These are phyloP conservation scores for Ophiostoma sp. DNA, from an alignment of 2,329 filamentous ascomycete genomes.

Conservation along the genomic window DNA sequence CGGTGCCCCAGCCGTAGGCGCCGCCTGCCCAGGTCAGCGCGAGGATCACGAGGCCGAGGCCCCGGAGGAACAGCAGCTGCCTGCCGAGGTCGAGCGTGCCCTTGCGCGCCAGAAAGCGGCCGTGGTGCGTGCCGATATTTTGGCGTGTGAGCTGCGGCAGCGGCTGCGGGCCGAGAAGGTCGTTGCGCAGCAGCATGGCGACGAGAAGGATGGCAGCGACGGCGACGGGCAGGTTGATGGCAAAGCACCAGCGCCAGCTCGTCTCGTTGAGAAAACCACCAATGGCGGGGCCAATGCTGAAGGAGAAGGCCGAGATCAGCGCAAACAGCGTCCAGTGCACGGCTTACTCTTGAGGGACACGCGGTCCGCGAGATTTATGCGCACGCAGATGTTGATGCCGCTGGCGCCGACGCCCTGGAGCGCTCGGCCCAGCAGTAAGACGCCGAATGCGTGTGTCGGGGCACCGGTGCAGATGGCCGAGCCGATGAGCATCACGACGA, in stretches of 20 bases:
- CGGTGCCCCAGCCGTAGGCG: not conserved
- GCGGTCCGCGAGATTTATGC: constrained; percentile 58
- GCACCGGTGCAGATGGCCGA: constrained; percentile 57
- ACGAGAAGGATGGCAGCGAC: constrained; percentile 47
- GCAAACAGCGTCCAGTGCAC: constrained; percentile 58
- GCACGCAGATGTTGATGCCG: constrained; percentile 55
- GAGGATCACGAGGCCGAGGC: constrained; percentile 49
- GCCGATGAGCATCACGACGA: constrained; percentile 54
- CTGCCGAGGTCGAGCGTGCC: constrained; percentile 52
- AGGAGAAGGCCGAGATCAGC: constrained; percentile 53
- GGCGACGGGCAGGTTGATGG: constrained; percentile 40
- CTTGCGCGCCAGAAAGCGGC: constrained; percentile 41
- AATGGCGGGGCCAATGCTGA: constrained; percentile 55
- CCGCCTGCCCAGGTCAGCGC: constrained; percentile 33
- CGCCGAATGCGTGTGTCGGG: constrained; percentile 36
- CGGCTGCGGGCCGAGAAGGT: constrained; percentile 49
- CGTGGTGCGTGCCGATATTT: constrained; percentile 21
- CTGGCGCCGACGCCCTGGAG: constrained; percentile 58
- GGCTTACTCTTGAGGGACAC: constrained; percentile 57
- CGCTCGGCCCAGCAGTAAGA: constrained; percentile 48
- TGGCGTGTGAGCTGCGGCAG: constrained; percentile 15
- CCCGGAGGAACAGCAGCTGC: constrained; percentile 51
- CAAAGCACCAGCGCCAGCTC: constrained; percentile 62
- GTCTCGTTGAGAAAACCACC: constrained; percentile 52
- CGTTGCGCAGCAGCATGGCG: constrained; percentile 52